Conservation (phyloP, 192 early-diverging fungal genomes). For the Ramicandelaber brevisporus region DNA sequence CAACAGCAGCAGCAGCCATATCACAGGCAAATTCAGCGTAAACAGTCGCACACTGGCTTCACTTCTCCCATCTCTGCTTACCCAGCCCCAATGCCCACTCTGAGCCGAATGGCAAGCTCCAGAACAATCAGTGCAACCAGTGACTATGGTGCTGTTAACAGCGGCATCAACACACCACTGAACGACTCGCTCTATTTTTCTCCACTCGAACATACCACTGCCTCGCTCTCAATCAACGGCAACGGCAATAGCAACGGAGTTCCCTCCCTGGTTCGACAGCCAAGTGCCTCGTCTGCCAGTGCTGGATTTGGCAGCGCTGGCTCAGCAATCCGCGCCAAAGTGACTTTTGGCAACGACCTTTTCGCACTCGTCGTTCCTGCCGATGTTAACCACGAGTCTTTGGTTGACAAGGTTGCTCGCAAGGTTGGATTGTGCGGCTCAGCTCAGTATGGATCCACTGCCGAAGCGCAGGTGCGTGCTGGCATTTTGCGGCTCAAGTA, state of each 20-base stretch:
- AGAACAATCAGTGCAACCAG: no score
- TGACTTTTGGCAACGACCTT: conserved; percentile 68
- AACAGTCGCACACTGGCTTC: no score
- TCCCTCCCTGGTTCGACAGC: not conserved
- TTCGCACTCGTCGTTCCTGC: conserved; percentile 70
- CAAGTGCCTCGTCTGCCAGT: not conserved
- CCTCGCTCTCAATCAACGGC: conserved; percentile 11
- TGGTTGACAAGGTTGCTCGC: conserved; percentile 60
- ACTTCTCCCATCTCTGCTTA: no score
- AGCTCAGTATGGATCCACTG: conserved; percentile 17
- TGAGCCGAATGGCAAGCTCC: no score
- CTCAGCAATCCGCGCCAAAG: conserved; percentile 79
- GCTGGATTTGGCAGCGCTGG: conserved; percentile 15
- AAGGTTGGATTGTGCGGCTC: conserved; percentile 61
- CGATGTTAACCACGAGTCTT: conserved; percentile 43
- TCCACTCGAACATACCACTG: conserved; percentile 2
- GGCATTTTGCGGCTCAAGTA: conserved; percentile 50
- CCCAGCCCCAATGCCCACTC: no score
- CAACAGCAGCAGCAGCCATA: no score
- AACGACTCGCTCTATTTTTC: conserved; percentile 10
- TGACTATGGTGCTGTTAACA: no score
- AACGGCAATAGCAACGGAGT: conserved; percentile 2
- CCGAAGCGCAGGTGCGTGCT: conserved; percentile 13
- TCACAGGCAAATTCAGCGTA: no score
- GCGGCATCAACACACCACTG: no score